These are phyloP conservation scores for Populus tomentosa DNA, from an alignment of 441 rosid species.

Conservation along the genomic window DNA sequence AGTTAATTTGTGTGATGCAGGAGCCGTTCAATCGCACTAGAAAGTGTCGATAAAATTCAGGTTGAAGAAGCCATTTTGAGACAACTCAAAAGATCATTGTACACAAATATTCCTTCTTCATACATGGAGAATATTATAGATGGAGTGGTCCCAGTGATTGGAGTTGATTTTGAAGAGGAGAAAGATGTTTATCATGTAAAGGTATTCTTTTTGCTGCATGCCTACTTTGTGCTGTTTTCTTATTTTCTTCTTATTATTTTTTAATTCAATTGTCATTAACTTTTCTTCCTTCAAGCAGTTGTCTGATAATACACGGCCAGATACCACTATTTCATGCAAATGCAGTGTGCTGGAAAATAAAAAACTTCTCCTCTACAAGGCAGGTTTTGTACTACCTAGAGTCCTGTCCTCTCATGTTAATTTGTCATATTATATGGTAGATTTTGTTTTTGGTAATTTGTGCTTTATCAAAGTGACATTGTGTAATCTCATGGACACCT, in stretches of 20 bases:
- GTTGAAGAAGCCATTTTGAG: not conserved
- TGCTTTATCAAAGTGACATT: slow-evolving; percentile 13
- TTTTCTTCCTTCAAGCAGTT: too few relatives aligned
- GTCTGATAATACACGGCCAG: slow-evolving; percentile 17
- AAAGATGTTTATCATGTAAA: slow-evolving; percentile 55
- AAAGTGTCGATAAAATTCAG: slow-evolving; percentile 1
- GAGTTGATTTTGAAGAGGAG: slow-evolving; percentile 35
- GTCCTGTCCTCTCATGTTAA: not conserved
- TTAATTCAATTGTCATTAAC: too few relatives aligned
- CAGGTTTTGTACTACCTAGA: slow-evolving; percentile 3
- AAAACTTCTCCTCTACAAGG: slow-evolving; percentile 40
- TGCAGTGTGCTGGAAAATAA: slow-evolving; percentile 35
- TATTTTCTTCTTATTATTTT: not conserved
- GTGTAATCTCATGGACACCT: not conserved
- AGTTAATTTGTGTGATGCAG: not conserved
- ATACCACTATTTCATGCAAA: slow-evolving; percentile 47
- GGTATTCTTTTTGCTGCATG: slow-evolving; percentile 25
- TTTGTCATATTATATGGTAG: not conserved
- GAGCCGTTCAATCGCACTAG: not conserved
- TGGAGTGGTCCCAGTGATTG: slow-evolving; percentile 39
- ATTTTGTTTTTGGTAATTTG: not conserved
- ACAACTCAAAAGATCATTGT: slow-evolving; percentile 6
- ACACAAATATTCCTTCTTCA: slow-evolving; percentile 45
- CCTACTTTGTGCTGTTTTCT: not conserved
- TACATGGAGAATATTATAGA: slow-evolving; percentile 31